Evolutionary conservation across 352 stramenopile species (phyloP), one percentile per base, ranked within the genome.

Genomic region (Globisporangium heterothallicum): DNA sequence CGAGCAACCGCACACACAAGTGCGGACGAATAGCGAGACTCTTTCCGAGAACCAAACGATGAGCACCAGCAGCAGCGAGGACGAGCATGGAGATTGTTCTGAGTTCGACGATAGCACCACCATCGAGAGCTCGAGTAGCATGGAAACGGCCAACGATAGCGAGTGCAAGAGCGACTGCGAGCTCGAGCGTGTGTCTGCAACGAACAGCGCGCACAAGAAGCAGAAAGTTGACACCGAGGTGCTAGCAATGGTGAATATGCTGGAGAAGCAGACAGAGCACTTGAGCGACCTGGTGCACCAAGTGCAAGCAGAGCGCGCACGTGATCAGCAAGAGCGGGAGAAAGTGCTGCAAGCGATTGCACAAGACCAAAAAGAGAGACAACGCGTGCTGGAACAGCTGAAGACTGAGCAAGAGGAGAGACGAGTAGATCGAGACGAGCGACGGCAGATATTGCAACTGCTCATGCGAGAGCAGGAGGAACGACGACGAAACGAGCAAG

Each of bases 391-490:
- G 14, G 42, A 51, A 25, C 51, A 51, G 5, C 42, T 58, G 22
- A 42, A 34, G 32, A 27, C 34, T 5, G 51, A 58, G 14, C 51
- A 51, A 26, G 51, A 58, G 7, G 51, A 51, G 30, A 42, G 51
- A 13, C 51, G 41, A 0, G 32, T 27, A 2, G 51, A 58, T 24
- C 51, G 51, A 6, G 41, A 58, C 2, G 42, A 58, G 41, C 42
- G 51, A n/a, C 42, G 42, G 19, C 24, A 58, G n/a, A n/a, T 58
- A 34, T 19, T 58, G 29, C 40, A 58, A 36, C 21, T 58, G 9
- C 26, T 58, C 10, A 21, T 58, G 22, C 42, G 42, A 13, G 51
- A 58, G n/a, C 14, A 38, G 6, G 32, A 38, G 12, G 32, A 18
- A 18, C 32, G 32, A 38, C 14, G 32, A 10, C 4, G 6, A 38